phyloP scores from a whole-genome alignment of 768 basidiomycete species.

The Leccinum fibrillosum region DNA sequence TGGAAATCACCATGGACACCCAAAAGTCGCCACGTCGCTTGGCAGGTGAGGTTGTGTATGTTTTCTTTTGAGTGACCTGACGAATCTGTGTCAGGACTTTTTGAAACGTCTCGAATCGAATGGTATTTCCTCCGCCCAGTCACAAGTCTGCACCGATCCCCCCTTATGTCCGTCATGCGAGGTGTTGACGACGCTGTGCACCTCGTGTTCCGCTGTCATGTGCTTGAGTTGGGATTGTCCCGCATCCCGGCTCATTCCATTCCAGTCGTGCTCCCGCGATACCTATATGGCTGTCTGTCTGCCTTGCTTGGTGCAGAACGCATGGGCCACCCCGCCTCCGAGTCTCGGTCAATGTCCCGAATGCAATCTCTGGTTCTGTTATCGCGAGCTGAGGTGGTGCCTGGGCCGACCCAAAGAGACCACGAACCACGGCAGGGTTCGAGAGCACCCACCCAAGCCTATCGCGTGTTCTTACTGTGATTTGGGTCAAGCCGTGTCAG shows the following conservation, averaged over 20 bases:
- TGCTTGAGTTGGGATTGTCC: slow-evolving; percentile 18
- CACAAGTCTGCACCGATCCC: neutral
- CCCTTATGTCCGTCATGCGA: slow-evolving; percentile 15
- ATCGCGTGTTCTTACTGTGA: slow-evolving; percentile 18
- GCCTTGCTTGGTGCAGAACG: slow-evolving; percentile 4
- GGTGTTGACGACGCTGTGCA: slow-evolving; percentile 6
- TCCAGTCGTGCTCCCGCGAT: slow-evolving; percentile 17
- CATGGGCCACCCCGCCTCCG: neutral
- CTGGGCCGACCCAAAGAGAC: slow-evolving; percentile 17
- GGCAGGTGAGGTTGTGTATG: neutral
- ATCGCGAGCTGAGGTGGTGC: slow-evolving; percentile 20
- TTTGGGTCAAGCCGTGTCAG: neutral
- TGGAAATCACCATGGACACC: too few relatives aligned
- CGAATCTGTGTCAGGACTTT: slow-evolving; percentile 14
- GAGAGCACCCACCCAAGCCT: slow-evolving; percentile 13
- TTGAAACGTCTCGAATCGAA: slow-evolving; percentile 10
- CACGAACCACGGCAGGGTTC: neutral
- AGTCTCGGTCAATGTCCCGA: slow-evolving; percentile 19
- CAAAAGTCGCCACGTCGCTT: too few relatives aligned
- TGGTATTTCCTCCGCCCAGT: neutral
- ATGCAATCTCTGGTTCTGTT: slow-evolving; percentile 21
- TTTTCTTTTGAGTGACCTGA: neutral
- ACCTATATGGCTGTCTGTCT: slow-evolving; percentile 3
- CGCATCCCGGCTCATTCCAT: slow-evolving; percentile 16
- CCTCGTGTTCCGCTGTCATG: slow-evolving; percentile 9